phyloP scores from a whole-genome alignment of 805 yeast genomes.

The Saccharomycodes ludwigii region DNA sequence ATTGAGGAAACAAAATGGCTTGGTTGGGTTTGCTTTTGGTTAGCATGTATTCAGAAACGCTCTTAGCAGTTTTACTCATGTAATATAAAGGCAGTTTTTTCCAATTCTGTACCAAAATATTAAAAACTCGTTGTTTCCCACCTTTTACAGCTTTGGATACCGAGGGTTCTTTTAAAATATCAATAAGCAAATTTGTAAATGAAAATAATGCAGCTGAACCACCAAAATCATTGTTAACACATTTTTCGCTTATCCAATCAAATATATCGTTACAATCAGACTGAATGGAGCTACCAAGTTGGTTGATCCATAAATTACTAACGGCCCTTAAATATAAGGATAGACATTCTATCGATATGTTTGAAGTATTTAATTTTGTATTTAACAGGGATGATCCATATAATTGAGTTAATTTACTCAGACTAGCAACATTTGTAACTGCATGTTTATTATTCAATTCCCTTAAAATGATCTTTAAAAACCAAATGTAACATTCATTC shows the following conservation, averaged over 20 bases:
- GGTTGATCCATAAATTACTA: constrained; percentile 17
- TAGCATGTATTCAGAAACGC: constrained; percentile 12
- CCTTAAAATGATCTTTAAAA: constrained; percentile 1
- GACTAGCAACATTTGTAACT: background rate
- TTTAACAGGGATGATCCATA: constrained; percentile 15
- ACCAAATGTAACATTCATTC: background rate
- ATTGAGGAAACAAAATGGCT: constrained; percentile 16
- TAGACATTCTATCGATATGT: constrained; percentile 10
- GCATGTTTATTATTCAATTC: background rate
- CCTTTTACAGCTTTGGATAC: constrained; percentile 14
- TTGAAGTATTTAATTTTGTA: constrained; percentile 13
- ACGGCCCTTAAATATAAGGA: constrained; percentile 11
- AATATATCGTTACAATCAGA: constrained; percentile 38
- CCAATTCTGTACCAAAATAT: constrained; percentile 12
- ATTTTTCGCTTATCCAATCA: constrained; percentile 31
- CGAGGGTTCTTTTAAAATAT: constrained; percentile 18
- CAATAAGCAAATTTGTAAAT: constrained; percentile 24
- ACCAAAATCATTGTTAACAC: constrained; percentile 28
- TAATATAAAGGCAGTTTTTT: constrained; percentile 8
- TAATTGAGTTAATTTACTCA: constrained; percentile 13
- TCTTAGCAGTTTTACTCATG: constrained; percentile 4
- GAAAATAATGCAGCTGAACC: constrained; percentile 25
- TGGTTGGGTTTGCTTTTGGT: constrained; percentile 17
- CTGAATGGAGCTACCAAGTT: constrained; percentile 15
- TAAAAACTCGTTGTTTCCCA: constrained; percentile 18